Evolutionary conservation across 2,329 filamentous ascomycete genomes (phyloP).

Genomic region (Chaetomium sp.): DNA sequence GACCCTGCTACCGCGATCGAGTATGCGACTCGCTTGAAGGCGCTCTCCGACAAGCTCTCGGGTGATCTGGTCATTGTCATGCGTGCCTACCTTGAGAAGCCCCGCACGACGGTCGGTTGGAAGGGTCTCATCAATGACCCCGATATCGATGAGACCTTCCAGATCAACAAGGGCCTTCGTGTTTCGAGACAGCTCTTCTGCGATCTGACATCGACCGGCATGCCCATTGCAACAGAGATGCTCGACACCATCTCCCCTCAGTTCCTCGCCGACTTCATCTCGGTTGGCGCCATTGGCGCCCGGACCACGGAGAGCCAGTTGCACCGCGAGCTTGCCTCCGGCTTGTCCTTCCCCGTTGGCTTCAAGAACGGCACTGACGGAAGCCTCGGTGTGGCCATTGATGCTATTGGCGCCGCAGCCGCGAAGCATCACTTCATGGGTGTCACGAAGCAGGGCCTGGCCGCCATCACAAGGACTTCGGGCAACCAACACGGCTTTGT

Average conservation of each 20-base stretch:
- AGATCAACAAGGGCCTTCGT: slow-evolving; percentile 97
- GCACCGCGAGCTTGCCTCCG: slow-evolving; percentile 90
- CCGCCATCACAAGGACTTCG: slow-evolving; percentile 85
- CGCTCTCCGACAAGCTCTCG: slow-evolving; percentile 70
- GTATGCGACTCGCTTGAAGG: slow-evolving; percentile 75
- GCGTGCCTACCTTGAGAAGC: slow-evolving; percentile 98
- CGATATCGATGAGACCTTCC: slow-evolving; percentile 92
- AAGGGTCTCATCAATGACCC: slow-evolving; percentile 99
- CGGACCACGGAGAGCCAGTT: slow-evolving; percentile 95
- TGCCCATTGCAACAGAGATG: slow-evolving; percentile 98
- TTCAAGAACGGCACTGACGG: slow-evolving; percentile 99
- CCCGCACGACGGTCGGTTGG: slow-evolving; percentile 96
- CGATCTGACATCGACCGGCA: slow-evolving; percentile 77
- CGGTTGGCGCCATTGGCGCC: slow-evolving; percentile 89
- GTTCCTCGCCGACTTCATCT: slow-evolving; percentile 94
- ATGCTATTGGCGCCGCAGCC: slow-evolving; percentile 83
- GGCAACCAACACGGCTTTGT: slow-evolving; percentile 98
- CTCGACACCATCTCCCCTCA: slow-evolving; percentile 97
- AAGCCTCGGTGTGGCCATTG: slow-evolving; percentile 81
- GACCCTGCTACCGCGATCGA: slow-evolving; percentile 83
- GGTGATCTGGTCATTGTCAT: slow-evolving; percentile 88
- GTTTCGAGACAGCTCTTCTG: slow-evolving; percentile 90
- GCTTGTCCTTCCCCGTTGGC: slow-evolving; percentile 92
- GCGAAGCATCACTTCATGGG: slow-evolving; percentile 96
- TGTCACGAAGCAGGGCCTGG: slow-evolving; percentile 94